These are phyloP conservation scores for Lachancea waltii DNA, from an alignment of 805 yeast genomes.

Conservation along the genomic window DNA sequence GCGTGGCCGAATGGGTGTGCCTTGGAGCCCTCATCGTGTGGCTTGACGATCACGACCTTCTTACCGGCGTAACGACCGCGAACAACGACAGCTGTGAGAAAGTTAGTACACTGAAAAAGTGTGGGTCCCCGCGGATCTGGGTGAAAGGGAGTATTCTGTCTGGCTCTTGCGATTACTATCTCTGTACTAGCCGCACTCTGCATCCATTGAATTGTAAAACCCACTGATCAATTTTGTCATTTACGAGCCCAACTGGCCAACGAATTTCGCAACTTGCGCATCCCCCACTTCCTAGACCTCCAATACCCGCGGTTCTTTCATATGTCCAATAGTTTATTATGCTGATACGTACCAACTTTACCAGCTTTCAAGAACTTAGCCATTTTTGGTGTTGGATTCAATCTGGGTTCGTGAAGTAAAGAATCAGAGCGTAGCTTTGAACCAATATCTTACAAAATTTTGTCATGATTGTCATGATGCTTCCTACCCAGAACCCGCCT, in stretches of 20 bases:
- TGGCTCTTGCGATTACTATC: too few relatives aligned
- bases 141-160: too few relatives aligned
- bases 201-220: too few relatives aligned
- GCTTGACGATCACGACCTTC: constrained; percentile 98
- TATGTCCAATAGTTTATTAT: neutral
- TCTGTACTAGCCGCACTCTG: too few relatives aligned
- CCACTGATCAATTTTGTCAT: too few relatives aligned
- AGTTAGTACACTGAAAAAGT: constrained; percentile 22
- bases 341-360: constrained; percentile 66
- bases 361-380: constrained; percentile 99
- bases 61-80: constrained; percentile 99
- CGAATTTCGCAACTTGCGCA: too few relatives aligned
- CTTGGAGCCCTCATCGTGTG: constrained; percentile 98
- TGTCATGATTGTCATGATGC: too few relatives aligned
- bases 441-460: constrained; percentile 6
- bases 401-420: constrained; percentile 14
- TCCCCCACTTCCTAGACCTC: neutral
- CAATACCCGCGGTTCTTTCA: neutral
- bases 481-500: too few relatives aligned
- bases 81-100: constrained; percentile 83
- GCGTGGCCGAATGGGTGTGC: constrained; percentile 99
- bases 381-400: constrained; percentile 45
- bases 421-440: constrained; percentile 2
- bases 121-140: neutral
- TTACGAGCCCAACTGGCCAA: too few relatives aligned